Evolutionary conservation across 2,329 filamentous ascomycete genomes (phyloP).

Genomic region (Exserohilum turcica): DNA sequence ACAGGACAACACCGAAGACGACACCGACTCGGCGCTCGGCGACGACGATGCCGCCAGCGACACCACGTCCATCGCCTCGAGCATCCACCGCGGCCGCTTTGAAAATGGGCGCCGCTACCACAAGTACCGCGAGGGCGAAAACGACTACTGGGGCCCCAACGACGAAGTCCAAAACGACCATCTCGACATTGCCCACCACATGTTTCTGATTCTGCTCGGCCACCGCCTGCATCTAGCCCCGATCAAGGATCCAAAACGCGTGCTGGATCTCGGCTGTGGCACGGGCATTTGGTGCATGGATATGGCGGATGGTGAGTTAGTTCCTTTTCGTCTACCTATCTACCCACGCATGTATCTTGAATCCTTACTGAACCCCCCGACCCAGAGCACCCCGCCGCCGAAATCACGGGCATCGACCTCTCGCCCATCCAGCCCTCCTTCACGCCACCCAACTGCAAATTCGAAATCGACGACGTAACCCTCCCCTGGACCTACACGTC

Average conservation of each 20-base stretch:
- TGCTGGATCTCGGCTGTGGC: constrained; percentile 36
- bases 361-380: too few relatives aligned
- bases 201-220: constrained; percentile 30
- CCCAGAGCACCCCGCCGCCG: constrained; percentile 37
- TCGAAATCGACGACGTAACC: constrained; percentile 54
- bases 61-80: constrained; percentile 40
- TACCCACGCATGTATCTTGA: background rate
- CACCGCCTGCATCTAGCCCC: constrained; percentile 34
- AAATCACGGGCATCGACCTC: constrained; percentile 54
- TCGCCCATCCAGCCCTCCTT: constrained; percentile 55
- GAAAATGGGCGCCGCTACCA: constrained; percentile 44
- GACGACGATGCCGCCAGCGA: constrained; percentile 24
- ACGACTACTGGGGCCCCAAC: constrained; percentile 41
- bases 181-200: constrained; percentile 37
- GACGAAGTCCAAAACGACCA: constrained; percentile 38
- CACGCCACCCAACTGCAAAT: constrained; percentile 52
- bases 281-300: constrained; percentile 41
- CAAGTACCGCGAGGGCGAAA: constrained; percentile 38
- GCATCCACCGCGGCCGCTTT: constrained; percentile 38
- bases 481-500: constrained; percentile 45
- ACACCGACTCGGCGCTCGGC: constrained; percentile 26
- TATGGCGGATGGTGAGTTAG: constrained; percentile 26
- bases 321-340: background rate
- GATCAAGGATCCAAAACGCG: constrained; percentile 20
- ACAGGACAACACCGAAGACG: constrained; percentile 15